Base-by-base conservation (phyloP, 805 yeast species). In the Limtongia smithiae region DNA sequence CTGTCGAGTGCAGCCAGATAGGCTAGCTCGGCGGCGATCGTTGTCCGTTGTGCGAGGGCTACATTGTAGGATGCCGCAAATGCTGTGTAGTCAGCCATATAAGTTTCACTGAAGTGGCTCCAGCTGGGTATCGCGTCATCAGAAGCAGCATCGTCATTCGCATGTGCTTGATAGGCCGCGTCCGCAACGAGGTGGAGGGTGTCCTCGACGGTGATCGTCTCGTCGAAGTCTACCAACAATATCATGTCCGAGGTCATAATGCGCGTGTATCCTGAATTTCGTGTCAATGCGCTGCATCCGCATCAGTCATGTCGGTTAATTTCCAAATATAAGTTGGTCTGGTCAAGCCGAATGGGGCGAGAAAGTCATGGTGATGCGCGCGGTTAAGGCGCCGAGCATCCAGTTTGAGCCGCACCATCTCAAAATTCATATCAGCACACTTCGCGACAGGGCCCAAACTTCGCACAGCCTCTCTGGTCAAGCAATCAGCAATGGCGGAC, bases 141-240 rank as follows among this genome's bases (percentile, higher is more conserved):
- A 25, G 45, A 20, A 3, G 43, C n/a, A 7, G 36, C 12, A 17
- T 41, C 37, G n/a, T 27, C 14, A 1, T 15, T 18, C 24, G 18
- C 22, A 11, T 44, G 28, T 11, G 28, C 41, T 4, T 12, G 28
- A 37, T 58, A 58, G 12, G 50, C 63, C 5, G 57, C 60, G 7
- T 42, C 46, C 3, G 59, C 62, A 3, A 59, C 49, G 1, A 50
- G 40, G 12, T 37, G 24, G 37, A 59, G 37, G 6, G 60, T 59
- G 31, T 57, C 62, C 6, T 17, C 11, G 30, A 15, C 39, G 14
- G 62, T 59, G 7, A 59, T 37, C 2, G 62, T 59, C 22, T 59
- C 62, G 37, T 59, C 62, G 50, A 60, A 59, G 37, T 59, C 62
- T 6, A 41, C 41, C 12, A 55, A 33, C 6, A 55, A 17, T n/a